phyloP scores from a whole-genome alignment of 129 eudicot species.

The Artemisia argyi region DNA sequence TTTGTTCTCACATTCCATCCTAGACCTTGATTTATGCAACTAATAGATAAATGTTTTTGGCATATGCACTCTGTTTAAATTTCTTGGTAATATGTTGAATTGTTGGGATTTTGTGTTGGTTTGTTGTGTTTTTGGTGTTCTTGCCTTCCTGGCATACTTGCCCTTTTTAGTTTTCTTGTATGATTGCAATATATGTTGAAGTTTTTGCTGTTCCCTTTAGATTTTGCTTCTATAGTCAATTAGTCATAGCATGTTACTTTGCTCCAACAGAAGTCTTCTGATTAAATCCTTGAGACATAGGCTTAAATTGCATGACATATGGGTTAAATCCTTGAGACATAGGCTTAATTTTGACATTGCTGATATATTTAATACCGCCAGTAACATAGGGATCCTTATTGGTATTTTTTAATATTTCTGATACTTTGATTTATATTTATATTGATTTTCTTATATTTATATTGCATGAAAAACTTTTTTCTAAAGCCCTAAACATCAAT shows the following conservation, averaged over 20 bases:
- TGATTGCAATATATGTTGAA: not conserved
- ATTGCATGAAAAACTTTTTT: too few species aligned
- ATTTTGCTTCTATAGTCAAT: not conserved
- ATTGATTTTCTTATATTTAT: too few species aligned
- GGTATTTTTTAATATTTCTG: too few species aligned
- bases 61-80: not conserved
- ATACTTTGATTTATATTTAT: too few species aligned
- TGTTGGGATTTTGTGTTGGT: slow-evolving; percentile 1
- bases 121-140: not conserved
- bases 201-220: not conserved
- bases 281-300: not conserved
- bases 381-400: too few species aligned
- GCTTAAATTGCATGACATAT: not conserved
- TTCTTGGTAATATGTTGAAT: not conserved
- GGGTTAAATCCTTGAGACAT: not conserved
- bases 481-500: too few species aligned
- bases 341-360: not conserved
- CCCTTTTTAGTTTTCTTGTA: not conserved
- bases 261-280: not conserved
- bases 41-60: not conserved
- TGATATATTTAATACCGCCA: not conserved
- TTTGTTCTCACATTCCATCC: slow-evolving; percentile 38
- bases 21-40: slow-evolving; percentile 8
- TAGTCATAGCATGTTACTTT: not conserved
- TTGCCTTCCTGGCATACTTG: not conserved